Evolutionary conservation across 106 monocot species (phyloP).

Genomic region (Vanilla planifolia): DNA sequence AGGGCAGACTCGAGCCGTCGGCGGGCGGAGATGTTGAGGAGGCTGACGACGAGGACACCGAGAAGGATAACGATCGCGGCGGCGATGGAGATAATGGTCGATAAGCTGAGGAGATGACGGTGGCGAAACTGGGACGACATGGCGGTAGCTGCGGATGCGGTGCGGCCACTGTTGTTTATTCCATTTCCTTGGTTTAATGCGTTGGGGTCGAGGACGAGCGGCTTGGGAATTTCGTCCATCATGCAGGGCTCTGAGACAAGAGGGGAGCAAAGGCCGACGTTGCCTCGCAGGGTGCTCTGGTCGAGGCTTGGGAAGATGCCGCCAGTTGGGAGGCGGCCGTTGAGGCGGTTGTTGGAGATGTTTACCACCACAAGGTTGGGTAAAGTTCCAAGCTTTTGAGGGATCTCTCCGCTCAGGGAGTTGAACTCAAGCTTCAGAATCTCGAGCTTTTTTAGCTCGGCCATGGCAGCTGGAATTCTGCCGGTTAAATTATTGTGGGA

Average conservation of each 20-base stretch:
- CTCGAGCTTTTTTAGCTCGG: constrained; percentile 59
- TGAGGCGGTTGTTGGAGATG: constrained; percentile 83
- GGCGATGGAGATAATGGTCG: constrained; percentile 34
- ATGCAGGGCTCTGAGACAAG: constrained; percentile 40
- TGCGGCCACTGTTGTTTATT: not conserved
- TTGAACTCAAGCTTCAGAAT: constrained; percentile 87
- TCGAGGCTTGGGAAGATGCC: constrained; percentile 63
- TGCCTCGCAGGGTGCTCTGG: constrained; percentile 26
- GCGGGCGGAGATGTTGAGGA: constrained; percentile 32
- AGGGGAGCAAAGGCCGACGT: constrained; percentile 56
- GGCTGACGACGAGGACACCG: constrained; percentile 24
- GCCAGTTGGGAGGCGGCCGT: constrained; percentile 67
- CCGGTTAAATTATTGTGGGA: constrained; percentile 22
- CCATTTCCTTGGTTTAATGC: constrained; percentile 12
- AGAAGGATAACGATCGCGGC: constrained; percentile 27
- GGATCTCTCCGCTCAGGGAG: constrained; percentile 72
- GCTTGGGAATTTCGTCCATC: constrained; percentile 46
- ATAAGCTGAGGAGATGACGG: constrained; percentile 32
- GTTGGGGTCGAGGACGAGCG: constrained; percentile 54
- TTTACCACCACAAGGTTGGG: constrained; percentile 13
- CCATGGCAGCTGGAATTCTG: constrained; percentile 12
- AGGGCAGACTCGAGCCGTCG: constrained; percentile 42
- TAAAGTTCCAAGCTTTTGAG: constrained; percentile 51
- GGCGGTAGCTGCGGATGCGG: not conserved
- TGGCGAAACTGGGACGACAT: not conserved